phyloP scores from a whole-genome alignment of 768 basidiomycete species.

The Termitomyces sp. region DNA sequence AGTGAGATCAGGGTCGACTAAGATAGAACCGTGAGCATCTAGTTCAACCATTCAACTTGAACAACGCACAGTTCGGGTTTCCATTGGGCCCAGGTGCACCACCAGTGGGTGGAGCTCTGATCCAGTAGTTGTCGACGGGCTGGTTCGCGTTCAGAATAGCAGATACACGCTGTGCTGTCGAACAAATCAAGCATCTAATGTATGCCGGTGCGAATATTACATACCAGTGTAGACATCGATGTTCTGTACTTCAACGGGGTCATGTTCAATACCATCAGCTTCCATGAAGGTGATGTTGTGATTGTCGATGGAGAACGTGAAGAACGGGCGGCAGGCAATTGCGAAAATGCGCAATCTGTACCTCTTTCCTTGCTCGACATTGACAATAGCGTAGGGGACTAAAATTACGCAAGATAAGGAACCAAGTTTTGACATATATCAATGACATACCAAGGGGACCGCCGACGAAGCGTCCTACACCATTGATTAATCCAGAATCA shows the following conservation, averaged over 20 bases:
- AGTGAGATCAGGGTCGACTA: slow-evolving; percentile 19
- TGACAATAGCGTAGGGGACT: slow-evolving; percentile 34
- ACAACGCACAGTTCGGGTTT: slow-evolving; percentile 17
- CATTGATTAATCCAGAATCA: slow-evolving; percentile 43
- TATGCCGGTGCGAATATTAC: neutral
- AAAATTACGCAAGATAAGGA: slow-evolving; percentile 9
- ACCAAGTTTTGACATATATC: slow-evolving; percentile 15
- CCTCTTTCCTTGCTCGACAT: slow-evolving; percentile 32
- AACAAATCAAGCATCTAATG: neutral
- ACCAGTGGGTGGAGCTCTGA: slow-evolving; percentile 23
- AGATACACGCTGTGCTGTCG: slow-evolving; percentile 29
- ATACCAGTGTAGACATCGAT: slow-evolving; percentile 36
- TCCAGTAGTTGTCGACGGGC: slow-evolving; percentile 39
- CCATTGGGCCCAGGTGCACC: slow-evolving; percentile 11
- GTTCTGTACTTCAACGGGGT: slow-evolving; percentile 33
- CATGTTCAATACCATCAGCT: slow-evolving; percentile 34
- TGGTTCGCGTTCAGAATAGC: slow-evolving; percentile 35
- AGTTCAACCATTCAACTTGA: neutral
- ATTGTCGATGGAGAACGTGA: slow-evolving; percentile 29
- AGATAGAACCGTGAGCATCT: neutral
- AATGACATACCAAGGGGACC: slow-evolving; percentile 27
- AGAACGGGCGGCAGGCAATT: slow-evolving; percentile 40
- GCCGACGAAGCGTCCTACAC: slow-evolving; percentile 31
- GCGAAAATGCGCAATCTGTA: slow-evolving; percentile 47
- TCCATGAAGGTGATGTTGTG: slow-evolving; percentile 32